phyloP scores from a whole-genome alignment of 805 yeast species.

The Diddensiella transvaalensis region DNA sequence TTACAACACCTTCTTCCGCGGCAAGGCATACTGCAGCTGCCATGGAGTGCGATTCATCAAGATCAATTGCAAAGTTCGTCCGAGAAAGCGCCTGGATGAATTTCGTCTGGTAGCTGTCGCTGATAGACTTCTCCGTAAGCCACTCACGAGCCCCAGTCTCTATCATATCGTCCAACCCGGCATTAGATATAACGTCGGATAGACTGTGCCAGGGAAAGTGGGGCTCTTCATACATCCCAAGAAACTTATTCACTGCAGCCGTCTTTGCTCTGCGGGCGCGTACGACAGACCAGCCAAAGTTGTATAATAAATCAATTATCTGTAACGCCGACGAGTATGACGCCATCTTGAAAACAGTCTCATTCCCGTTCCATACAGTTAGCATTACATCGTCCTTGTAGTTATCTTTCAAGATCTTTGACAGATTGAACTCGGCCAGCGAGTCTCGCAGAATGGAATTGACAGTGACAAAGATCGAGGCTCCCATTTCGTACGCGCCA shows the following conservation, averaged over 20 bases:
- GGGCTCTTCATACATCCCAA: conserved; percentile 30
- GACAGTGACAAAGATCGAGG: conserved; percentile 41
- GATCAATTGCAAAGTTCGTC: conserved; percentile 43
- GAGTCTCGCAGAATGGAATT: conserved; percentile 41
- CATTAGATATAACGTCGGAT: conserved; percentile 18
- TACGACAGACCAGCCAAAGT: conserved; percentile 23
- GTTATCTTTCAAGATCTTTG: conserved; percentile 4
- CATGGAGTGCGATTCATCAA: conserved; percentile 42
- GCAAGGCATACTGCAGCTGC: conserved; percentile 42
- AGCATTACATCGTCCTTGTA: conserved; percentile 19
- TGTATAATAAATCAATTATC: conserved; percentile 8
- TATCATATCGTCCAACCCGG: conserved; percentile 31
- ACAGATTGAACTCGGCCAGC: conserved; percentile 36
- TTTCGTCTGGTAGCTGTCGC: conserved; percentile 30
- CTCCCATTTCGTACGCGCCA: conserved; percentile 43
- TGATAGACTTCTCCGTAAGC: conserved; percentile 27
- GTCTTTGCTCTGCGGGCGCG: conserved; percentile 25
- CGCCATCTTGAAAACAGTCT: conserved; percentile 8
- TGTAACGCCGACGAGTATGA: conserved; percentile 12
- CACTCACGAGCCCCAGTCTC: conserved; percentile 27
- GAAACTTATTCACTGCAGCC: conserved; percentile 29
- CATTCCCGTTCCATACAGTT: conserved; percentile 40
- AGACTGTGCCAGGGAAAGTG: conserved; percentile 40
- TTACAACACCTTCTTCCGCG: conserved; percentile 34
- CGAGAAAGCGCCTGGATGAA: conserved; percentile 42